phyloP scores from a whole-genome alignment of 2,329 filamentous ascomycete species.

The Aspergillus puulaauensis region DNA sequence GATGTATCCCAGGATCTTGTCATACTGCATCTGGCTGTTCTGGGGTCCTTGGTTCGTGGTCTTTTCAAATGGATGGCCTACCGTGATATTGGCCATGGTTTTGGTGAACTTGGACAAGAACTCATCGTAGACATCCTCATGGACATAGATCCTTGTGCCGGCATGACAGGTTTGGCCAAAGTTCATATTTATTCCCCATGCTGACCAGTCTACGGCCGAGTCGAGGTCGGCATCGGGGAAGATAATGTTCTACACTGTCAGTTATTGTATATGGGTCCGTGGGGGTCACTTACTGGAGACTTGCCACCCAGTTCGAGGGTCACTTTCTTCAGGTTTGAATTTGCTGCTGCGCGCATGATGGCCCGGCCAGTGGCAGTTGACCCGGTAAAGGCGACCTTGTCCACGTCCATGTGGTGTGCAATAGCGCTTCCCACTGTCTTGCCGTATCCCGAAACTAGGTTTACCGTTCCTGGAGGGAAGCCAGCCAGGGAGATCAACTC shows the following conservation, averaged over 20 bases:
- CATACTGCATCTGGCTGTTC: conserved; percentile 80
- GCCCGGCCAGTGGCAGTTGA: too few relatives aligned
- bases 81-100: conserved; percentile 66
- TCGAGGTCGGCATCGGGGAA: conserved; percentile 49
- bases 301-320: too few relatives aligned
- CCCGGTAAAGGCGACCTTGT: too few relatives aligned
- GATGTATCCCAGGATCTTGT: conserved; percentile 81
- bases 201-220: conserved; percentile 41
- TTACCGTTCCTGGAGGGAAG: too few relatives aligned
- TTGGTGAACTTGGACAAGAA: conserved; percentile 73
- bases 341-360: too few relatives aligned
- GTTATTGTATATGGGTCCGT: too few relatives aligned
- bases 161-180: conserved; percentile 68
- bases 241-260: conserved; percentile 28
- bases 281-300: too few relatives aligned
- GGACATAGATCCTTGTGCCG: conserved; percentile 77
- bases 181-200: conserved; percentile 50
- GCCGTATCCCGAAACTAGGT: too few relatives aligned
- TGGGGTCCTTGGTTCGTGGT: conserved; percentile 87
- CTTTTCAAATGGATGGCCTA: conserved; percentile 77
- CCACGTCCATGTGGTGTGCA: too few relatives aligned
- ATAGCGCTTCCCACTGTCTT: too few relatives aligned
- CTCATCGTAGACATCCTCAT: conserved; percentile 79
- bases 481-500: too few relatives aligned
- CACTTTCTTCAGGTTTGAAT: too few relatives aligned